Evolutionary conservation across 257 asterid genomes (phyloP).

Genomic region (Solanum bulbocastanum): DNA sequence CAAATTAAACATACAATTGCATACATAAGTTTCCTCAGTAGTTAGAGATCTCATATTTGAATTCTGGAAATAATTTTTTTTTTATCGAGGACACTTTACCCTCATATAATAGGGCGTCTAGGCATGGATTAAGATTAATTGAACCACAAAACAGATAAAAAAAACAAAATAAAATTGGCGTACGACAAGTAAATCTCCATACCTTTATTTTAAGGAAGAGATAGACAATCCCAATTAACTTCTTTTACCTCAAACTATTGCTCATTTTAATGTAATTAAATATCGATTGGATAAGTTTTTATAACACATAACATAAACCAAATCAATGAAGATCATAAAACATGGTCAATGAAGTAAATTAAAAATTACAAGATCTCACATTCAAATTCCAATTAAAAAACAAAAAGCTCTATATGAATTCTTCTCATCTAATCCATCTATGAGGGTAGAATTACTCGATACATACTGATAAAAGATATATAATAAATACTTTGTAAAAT

Average conservation of each 20-base stretch:
- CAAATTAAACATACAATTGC: neutral
- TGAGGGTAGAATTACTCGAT: neutral
- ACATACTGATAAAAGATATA: neutral
- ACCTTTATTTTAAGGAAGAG: neutral
- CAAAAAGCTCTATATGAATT: neutral
- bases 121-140: neutral
- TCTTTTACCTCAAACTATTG: neutral
- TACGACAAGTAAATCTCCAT: neutral
- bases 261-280: neutral
- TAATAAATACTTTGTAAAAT: neutral
- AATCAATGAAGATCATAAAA: neutral
- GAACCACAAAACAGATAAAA: neutral
- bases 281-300: neutral
- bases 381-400: neutral
- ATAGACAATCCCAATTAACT: neutral
- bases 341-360: neutral
- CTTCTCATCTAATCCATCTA: neutral
- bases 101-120: neutral
- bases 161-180: neutral
- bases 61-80: rapidly evolving
- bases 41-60: rapidly evolving
- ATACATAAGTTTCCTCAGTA: neutral
- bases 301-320: neutral
- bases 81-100: neutral
- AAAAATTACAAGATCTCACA: neutral